Percentiles rank a stretch among this genome's conserved stretches.
Evolutionary conservation across 2,329 filamentous ascomycete genomes (phyloP).

Genomic region (Beauveria brongniartii): DNA sequence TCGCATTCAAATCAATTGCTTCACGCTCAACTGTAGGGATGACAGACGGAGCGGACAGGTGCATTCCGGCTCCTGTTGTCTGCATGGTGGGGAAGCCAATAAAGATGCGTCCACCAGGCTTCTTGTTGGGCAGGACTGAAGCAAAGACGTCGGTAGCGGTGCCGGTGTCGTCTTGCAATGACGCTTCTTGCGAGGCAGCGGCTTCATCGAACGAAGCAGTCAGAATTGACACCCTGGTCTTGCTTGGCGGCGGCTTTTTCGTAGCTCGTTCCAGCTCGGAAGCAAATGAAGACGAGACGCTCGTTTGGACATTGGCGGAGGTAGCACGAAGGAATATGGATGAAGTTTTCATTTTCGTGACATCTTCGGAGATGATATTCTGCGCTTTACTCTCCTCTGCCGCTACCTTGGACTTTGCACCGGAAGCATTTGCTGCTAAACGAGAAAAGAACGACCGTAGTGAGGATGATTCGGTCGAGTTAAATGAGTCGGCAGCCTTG

Average conservation of each 20-base stretch:
- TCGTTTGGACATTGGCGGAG: slow-evolving; percentile 73
- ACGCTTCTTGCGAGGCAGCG: slow-evolving; percentile 50
- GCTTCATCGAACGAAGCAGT: slow-evolving; percentile 86
- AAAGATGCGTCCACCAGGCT: slow-evolving; percentile 76
- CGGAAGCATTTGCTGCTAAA: slow-evolving; percentile 52
- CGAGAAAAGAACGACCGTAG: slow-evolving; percentile 74
- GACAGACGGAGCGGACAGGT: slow-evolving; percentile 90
- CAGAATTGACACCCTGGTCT: slow-evolving; percentile 75
- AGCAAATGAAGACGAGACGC: slow-evolving; percentile 63
- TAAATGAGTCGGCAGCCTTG: slow-evolving; percentile 42
- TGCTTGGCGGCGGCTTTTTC: slow-evolving; percentile 90
- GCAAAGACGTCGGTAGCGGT: slow-evolving; percentile 74
- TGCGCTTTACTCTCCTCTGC: slow-evolving; percentile 57
- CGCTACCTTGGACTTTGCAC: slow-evolving; percentile 47
- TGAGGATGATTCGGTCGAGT: slow-evolving; percentile 45
- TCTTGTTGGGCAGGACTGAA: slow-evolving; percentile 81
- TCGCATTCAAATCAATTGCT: slow-evolving; percentile 91
- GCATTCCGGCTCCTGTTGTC: slow-evolving; percentile 87
- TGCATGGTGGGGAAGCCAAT: slow-evolving; percentile 97
- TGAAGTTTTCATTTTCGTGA: slow-evolving; percentile 61
- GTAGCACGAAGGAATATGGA: slow-evolving; percentile 86
- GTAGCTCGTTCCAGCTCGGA: slow-evolving; percentile 89
- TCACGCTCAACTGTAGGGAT: slow-evolving; percentile 97
- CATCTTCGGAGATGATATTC: slow-evolving; percentile 58
- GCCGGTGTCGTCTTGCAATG: slow-evolving; percentile 35